Base-by-base conservation (phyloP, 2,329 filamentous ascomycete species). In the Colletotrichum tropicicola region DNA sequence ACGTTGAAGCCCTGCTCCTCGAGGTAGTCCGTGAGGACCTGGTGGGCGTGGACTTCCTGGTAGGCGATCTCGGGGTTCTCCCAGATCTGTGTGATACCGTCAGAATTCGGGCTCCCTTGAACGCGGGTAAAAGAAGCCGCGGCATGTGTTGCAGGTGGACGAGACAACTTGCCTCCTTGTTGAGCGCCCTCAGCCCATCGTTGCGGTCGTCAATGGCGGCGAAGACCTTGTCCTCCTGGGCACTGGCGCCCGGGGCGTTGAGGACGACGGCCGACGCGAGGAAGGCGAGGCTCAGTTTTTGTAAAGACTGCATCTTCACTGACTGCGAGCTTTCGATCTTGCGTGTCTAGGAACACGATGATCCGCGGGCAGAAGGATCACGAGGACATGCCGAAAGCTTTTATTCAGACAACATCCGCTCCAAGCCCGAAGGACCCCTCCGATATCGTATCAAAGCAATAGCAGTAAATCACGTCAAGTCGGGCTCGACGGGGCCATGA, bases 11-110 rank as follows among this genome's bases (percentile, higher is more conserved):
- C 76, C 30, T 75, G 74, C 21, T 68, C 70, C 48, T 72, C 68
- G 57, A 81, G 69, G 58, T 74, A 82, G 5, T 73, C 70, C 0
- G 78, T 80, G 47, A 83, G 71, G 5, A 76, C 69, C 10, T 77
- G 71, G 59, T 83, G 80, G 0, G 81, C 80, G 19, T 78, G 77
- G 41, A 73, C 71, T 65, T 83, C 80, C 30, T 82, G 72, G 64
- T 76, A 82, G 0, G 25, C 47, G 1, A 51, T 25, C 0, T 51
- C 47, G 10, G 47, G 47, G 19, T 51, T 51, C 28, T 37, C 47
- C 47, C 47, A 51, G 30, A 51, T 51, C 47, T 51, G 17, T 3
- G 2, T 10, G 13, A 15, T 5, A 5, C 12, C 19, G 28, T 49
- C 3, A 49, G 45, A 1, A 21, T n/a, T 5, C 9, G 6, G 19